phyloP scores from a whole-genome alignment of 192 early-diverging fungal genomes.

The Coemansia sp. region DNA sequence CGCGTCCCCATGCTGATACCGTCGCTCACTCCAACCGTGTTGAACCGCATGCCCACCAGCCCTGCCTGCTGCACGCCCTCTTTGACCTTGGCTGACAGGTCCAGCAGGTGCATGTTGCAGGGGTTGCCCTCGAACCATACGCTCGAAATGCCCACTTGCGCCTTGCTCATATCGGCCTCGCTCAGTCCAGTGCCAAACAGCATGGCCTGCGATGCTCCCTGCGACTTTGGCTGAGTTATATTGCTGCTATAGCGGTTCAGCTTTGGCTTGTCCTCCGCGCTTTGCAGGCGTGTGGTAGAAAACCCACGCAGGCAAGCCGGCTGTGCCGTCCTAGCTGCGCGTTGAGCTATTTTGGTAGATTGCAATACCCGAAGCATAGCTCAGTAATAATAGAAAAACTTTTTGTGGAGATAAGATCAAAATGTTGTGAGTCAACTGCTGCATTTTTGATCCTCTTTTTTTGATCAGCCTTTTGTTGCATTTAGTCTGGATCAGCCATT shows the following conservation, averaged over 20 bases:
- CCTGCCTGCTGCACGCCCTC: conserved; percentile 86
- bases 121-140: conserved; percentile 99
- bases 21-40: conserved; percentile 97
- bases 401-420: no score
- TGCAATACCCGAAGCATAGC: conserved; percentile 3
- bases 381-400: neutral
- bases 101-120: conserved; percentile 98
- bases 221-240: conserved; percentile 92
- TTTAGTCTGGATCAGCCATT: no score
- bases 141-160: conserved; percentile 95
- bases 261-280: conserved; percentile 19
- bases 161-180: conserved; percentile 74
- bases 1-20: conserved; percentile 96
- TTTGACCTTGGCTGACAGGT: conserved; percentile 86
- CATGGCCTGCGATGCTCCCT: conserved; percentile 98
- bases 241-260: conserved; percentile 82
- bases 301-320: neutral
- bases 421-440: no score
- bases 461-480: no score
- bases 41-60: conserved; percentile 94
- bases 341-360: neutral
- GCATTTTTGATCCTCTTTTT: no score
- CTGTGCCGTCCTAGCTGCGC: neutral
- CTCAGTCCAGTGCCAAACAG: conserved; percentile 93
- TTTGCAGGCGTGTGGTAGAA: conserved; percentile 6